phyloP scores from a whole-genome alignment of 768 basidiomycete genomes.

The Dacryopinax spathularia region DNA sequence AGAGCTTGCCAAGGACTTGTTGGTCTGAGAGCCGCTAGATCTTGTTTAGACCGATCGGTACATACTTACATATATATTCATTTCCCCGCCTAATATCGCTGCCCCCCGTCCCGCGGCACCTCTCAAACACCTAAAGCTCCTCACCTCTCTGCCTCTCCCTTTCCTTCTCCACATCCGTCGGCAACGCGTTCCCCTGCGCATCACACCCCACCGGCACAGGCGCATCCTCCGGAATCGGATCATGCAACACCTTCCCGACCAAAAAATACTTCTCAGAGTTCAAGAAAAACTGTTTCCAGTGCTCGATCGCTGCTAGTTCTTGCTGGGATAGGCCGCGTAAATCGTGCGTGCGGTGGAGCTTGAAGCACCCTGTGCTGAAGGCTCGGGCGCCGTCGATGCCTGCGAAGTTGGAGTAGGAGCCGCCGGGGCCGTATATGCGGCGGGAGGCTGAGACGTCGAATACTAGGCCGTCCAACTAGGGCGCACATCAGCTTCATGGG shows the following conservation, averaged over 20 bases:
- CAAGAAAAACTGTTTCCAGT: conserved; percentile 85
- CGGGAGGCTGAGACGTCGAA: conserved; percentile 76
- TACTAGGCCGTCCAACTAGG: conserved; percentile 78
- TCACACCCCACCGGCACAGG: conserved; percentile 21
- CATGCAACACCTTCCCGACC: conserved; percentile 48
- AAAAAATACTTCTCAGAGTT: conserved; percentile 67
- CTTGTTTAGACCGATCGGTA: neutral
- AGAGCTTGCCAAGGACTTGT: neutral
- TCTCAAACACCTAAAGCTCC: neutral
- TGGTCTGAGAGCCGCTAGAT: neutral
- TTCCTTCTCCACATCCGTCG: neutral
- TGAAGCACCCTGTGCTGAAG: conserved; percentile 89
- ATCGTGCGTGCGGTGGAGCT: conserved; percentile 81
- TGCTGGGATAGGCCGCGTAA: conserved; percentile 59
- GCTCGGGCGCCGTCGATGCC: conserved; percentile 83
- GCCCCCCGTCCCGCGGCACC: neutral
- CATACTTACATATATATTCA: neutral
- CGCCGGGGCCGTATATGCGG: conserved; percentile 75
- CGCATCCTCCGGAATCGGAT: conserved; percentile 19
- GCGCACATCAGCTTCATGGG: conserved; percentile 1
- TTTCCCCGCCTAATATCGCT: neutral
- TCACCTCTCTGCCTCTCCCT: neutral
- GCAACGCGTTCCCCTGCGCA: neutral
- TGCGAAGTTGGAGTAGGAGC: conserved; percentile 36
- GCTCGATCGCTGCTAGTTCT: conserved; percentile 58